phyloP scores from a whole-genome alignment of 345 rosid species.

The Lepidium sativum region DNA sequence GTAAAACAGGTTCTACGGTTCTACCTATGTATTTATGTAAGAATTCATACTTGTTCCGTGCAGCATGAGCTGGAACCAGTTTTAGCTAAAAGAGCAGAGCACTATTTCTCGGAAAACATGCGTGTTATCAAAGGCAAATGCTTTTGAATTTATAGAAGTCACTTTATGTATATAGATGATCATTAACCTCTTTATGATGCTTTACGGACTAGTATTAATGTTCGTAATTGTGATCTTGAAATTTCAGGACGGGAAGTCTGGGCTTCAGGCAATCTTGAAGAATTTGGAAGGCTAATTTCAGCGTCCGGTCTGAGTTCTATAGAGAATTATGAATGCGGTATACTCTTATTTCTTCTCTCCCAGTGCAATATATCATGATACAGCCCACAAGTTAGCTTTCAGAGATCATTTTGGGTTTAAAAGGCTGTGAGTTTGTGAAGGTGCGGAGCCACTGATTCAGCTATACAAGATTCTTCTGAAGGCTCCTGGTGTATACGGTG shows the following conservation, averaged over 20 bases:
- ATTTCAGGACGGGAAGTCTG: slow-evolving; percentile 75
- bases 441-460: slow-evolving; percentile 73
- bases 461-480: slow-evolving; percentile 56
- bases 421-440: slow-evolving; percentile 28
- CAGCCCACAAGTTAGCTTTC: background rate
- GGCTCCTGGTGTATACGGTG: slow-evolving; percentile 80
- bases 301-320: slow-evolving; percentile 91
- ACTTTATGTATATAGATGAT: background rate
- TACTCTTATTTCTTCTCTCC: background rate
- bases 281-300: slow-evolving; percentile 72
- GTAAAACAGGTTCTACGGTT: background rate
- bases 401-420: background rate
- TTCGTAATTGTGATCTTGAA: background rate
- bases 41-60: slow-evolving; percentile 6
- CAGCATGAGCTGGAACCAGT: slow-evolving; percentile 46
- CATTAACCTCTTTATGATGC: background rate
- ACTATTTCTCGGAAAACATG: slow-evolving; percentile 75
- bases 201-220: background rate
- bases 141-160: background rate
- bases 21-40: background rate
- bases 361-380: background rate
- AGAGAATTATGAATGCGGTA: slow-evolving; percentile 87
- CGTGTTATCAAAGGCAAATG: slow-evolving; percentile 65
- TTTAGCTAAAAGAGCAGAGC: slow-evolving; percentile 82
- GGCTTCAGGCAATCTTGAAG: slow-evolving; percentile 60